Base-by-base conservation (phyloP, 805 yeast species). In the Metschnikowia dekortorum region DNA sequence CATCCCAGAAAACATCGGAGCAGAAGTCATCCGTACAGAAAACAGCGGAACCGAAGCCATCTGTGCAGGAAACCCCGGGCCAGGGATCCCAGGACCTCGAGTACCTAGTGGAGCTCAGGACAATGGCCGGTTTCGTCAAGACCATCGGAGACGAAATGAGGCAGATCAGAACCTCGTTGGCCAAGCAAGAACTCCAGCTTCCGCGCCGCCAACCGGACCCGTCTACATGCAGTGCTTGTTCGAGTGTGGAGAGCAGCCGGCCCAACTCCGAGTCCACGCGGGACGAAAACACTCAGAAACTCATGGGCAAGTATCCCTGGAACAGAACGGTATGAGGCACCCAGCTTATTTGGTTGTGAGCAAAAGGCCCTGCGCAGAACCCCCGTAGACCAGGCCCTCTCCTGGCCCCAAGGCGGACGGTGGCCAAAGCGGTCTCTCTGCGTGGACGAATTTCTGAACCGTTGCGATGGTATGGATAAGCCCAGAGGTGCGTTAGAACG, bases 241-340 rank as follows among this genome's bases (percentile, higher is more conserved):
- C 44, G 33, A 35, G 49, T n/a, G 51, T 46, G 43, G 39, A 39
- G 22, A 34, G 41, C 32, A 48, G 31, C 32, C 47, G 57, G 36
- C 53, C 52, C 16, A 44, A 44, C 22, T 46, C 56, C 14, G 53
- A 48, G 38, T 51, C 54, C 13, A 53, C 55, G 8, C 48, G 56
- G 9, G 52, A 52, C 11, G 52, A 40, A 13, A 38, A 53, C 39
- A 55, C 58, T 2, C 53, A 51, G 22, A 49, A 47, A 14, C 50
- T 55, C 18, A 53, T 53, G 57, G 58, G 58, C 14, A 40, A 40
- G 28, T 55, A 46, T 28, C 39, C 48, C 18, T 55, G 58, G 58
- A 55, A 53, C 46, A 53, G 53, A 10, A 55, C 58, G 3, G 45
- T 55, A 1, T 55, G 16, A n/a, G 36, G 2, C 18, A 13, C n/a